Base-by-base conservation (phyloP, 2,329 filamentous ascomycete genomes). In the Aspergillus neotritici region DNA sequence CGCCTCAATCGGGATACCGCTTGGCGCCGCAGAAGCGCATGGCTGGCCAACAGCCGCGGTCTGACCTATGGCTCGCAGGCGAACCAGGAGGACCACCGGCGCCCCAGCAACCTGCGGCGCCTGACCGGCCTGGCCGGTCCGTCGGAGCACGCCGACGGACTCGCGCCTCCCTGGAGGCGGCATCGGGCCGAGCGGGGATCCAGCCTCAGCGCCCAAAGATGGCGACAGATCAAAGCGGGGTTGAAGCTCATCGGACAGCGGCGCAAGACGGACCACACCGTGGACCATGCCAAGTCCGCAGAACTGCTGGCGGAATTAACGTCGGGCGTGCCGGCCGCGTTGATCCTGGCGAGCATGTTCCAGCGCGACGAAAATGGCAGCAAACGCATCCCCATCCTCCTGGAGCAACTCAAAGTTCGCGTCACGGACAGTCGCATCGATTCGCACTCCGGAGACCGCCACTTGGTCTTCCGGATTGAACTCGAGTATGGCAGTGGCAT, bases 301-400 rank as follows among this genome's bases (percentile, higher is more conserved):
- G 93, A 98, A 65, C 75, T 98, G 36, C 91, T 98, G 79, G 93
- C 93, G 1, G 93, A 98, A 66, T 73, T 98, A 31, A 80, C 93
- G 37, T 94, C 93, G 34, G 93, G 89, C 41, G 88, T 90, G 1
- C 93, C 93, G 3, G 93, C 93, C 16, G 93, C 91, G 14, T 73
- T 98, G 46, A 94, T 98, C 67, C 73, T 98, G 40, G 93, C 93
- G 6, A 96, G 90, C 61, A 96, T 97, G 87, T 93, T 97, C 56
- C 93, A 97, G 68, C 80, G 93, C 44, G 93, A 98, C 56, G 93
- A 98, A 66, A 87, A 96, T 57, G 89, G 91, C 37, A 93, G 94
- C 67, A 93, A 87, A 68, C 83, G 90, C 46, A 95, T 98, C 44
- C 93, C 93, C 0, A 89, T 98, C 41, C 78, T 98, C 3, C 77